Conservation (phyloP, 2,329 filamentous ascomycete species). For the Nakataea oryzae region DNA sequence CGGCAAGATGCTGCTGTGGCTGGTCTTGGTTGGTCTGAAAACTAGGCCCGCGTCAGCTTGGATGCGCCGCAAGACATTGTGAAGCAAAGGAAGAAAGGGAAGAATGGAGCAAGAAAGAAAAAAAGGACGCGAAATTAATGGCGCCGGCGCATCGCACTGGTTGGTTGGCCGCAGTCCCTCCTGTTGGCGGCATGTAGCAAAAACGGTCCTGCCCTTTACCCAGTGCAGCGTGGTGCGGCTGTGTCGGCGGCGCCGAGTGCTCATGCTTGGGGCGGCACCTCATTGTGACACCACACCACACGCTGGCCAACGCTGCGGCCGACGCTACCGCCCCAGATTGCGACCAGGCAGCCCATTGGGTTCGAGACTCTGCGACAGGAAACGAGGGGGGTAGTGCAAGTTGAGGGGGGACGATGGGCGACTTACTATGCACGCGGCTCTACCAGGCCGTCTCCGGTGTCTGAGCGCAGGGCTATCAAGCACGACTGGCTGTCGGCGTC, state of each 20-base stretch:
- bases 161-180: background rate
- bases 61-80: background rate
- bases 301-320: background rate
- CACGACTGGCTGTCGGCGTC: background rate
- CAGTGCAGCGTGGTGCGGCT: background rate
- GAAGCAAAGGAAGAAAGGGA: background rate
- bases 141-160: background rate
- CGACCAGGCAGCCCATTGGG: no score
- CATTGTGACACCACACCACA: no score
- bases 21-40: background rate
- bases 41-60: background rate
- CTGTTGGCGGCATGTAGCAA: background rate
- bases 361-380: background rate
- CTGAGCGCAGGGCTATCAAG: background rate
- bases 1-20: background rate
- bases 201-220: background rate
- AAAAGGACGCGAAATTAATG: no score
- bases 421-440: background rate
- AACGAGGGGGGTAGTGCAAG: no score
- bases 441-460: background rate
- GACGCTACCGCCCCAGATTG: no score
- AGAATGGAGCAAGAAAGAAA: no score
- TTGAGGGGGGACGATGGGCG: background rate
- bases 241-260: background rate
- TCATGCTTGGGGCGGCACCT: background rate